Evolutionary conservation across 495 filamentous ascomycete species (phyloP).

Genomic region (Cetradonia linearis): DNA sequence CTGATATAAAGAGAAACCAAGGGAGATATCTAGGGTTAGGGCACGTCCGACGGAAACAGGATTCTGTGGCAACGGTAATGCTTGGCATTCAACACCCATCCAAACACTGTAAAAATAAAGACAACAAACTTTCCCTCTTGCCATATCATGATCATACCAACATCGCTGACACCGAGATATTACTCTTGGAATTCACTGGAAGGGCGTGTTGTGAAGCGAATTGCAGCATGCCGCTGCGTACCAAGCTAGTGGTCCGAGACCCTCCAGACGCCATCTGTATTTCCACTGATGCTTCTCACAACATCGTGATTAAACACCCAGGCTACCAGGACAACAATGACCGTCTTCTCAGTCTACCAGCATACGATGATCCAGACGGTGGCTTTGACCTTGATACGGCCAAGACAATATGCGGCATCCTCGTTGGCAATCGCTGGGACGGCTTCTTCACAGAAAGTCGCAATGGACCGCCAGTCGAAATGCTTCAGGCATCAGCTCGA

Average conservation of each 20-base stretch:
- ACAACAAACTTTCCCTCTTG: background rate
- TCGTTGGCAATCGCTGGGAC: conserved; percentile 17
- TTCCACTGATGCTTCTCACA: background rate
- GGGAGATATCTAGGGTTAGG: too few relatives aligned
- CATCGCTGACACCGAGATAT: background rate
- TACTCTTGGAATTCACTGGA: background rate
- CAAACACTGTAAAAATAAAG: too few relatives aligned
- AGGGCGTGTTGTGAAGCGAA: background rate
- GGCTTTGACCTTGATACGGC: conserved; percentile 15
- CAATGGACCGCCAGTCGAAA: conserved; percentile 11
- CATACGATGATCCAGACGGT: conserved; percentile 10
- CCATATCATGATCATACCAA: background rate
- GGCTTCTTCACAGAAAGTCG: conserved; percentile 14
- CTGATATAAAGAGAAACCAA: too few relatives aligned
- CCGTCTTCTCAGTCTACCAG: conserved; percentile 12
- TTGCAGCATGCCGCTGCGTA: background rate
- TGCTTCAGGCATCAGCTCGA: background rate
- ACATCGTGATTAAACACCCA: conserved; percentile 29
- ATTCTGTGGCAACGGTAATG: background rate
- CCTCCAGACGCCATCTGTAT: conserved; percentile 1
- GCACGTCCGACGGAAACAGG: too few relatives aligned
- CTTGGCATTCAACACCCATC: too few relatives aligned
- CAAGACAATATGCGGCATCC: conserved; percentile 11
- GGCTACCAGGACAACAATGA: conserved; percentile 9
- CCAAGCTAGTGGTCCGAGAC: conserved; percentile 1